phyloP scores from a whole-genome alignment of 1,284 basidiomycete genomes.

The Rhodotorula mucilaginosa region DNA sequence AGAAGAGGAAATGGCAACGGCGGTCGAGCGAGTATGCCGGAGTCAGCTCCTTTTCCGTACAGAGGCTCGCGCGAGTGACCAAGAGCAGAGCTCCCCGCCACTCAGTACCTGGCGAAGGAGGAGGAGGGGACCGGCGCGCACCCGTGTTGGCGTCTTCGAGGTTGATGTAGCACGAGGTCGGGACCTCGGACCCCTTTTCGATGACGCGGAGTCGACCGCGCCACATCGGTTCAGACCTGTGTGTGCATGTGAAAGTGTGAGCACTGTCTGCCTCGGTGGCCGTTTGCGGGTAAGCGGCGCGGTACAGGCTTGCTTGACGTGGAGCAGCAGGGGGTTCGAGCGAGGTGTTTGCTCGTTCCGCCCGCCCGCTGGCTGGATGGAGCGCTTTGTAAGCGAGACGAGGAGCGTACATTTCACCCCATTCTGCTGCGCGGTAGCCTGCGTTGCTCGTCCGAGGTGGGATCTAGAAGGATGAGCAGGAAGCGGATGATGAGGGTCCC shows the following conservation, averaged over 20 bases:
- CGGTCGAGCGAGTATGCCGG: not conserved
- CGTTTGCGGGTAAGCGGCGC: too few relatives aligned
- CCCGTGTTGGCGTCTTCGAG: constrained; percentile 76
- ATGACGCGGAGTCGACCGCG: constrained; percentile 82
- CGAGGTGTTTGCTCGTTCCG: too few relatives aligned
- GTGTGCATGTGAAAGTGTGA: constrained; percentile 29
- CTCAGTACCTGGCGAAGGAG: not conserved
- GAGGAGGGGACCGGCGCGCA: constrained; percentile 48
- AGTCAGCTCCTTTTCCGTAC: not conserved
- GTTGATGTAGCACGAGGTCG: constrained; percentile 60
- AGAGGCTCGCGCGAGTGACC: not conserved
- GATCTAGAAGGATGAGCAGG: constrained; percentile 59
- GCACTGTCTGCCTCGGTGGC: not conserved
- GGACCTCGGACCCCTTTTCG: constrained; percentile 56
- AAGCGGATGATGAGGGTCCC: not conserved
- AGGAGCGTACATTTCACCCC: constrained; percentile 45
- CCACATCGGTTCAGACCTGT: constrained; percentile 64
- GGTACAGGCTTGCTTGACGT: not conserved
- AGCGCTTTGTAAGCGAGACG: too few relatives aligned
- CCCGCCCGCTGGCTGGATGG: too few relatives aligned
- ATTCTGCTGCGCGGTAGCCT: constrained; percentile 78
- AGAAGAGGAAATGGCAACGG: not conserved
- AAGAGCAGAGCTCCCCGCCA: not conserved
- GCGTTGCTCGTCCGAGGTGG: constrained; percentile 78
- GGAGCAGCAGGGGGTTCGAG: too few relatives aligned